Percentiles rank a stretch among this genome's conserved stretches.
Conservation (phyloP, 345 rosid species). For the Streptanthus diversifolius region DNA sequence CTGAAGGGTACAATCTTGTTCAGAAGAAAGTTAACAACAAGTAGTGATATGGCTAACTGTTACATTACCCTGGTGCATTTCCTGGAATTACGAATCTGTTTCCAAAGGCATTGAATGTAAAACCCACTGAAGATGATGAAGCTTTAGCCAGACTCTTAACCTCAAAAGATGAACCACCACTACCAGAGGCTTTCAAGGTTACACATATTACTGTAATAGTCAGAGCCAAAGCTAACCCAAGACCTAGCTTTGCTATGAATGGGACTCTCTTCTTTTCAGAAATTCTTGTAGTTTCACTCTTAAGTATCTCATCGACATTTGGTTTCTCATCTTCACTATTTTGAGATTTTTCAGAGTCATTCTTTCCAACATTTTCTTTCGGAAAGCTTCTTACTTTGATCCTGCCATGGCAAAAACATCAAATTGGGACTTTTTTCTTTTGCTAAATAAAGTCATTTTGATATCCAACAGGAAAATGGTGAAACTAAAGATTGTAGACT, state of each 20-base stretch:
- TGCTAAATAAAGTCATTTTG: background rate
- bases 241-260: slow-evolving; percentile 51
- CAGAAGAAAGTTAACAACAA: background rate
- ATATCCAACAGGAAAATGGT: background rate
- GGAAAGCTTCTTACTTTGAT: slow-evolving; percentile 45
- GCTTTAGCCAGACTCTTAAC: slow-evolving; percentile 48
- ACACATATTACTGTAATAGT: slow-evolving; percentile 44
- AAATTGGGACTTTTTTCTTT: too few species aligned
- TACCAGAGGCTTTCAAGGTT: slow-evolving; percentile 39
- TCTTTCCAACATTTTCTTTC: slow-evolving; percentile 33
- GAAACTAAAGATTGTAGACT: too few species aligned
- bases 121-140: slow-evolving; percentile 56
- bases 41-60: background rate
- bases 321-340: slow-evolving; percentile 32
- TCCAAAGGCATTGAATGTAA: slow-evolving; percentile 70
- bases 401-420: background rate
- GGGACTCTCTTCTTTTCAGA: slow-evolving; percentile 34
- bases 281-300: slow-evolving; percentile 6
- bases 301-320: slow-evolving; percentile 25
- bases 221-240: slow-evolving; percentile 55
- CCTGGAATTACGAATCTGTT: slow-evolving; percentile 64
- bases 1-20: background rate
- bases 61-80: slow-evolving; percentile 68
- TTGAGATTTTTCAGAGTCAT: slow-evolving; percentile 28
- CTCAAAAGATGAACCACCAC: slow-evolving; percentile 50